Evolutionary conservation across 148 eudicot species (phyloP), one percentile per base, ranked within the genome.

Genomic region (Rhododendron kiyosumense): DNA sequence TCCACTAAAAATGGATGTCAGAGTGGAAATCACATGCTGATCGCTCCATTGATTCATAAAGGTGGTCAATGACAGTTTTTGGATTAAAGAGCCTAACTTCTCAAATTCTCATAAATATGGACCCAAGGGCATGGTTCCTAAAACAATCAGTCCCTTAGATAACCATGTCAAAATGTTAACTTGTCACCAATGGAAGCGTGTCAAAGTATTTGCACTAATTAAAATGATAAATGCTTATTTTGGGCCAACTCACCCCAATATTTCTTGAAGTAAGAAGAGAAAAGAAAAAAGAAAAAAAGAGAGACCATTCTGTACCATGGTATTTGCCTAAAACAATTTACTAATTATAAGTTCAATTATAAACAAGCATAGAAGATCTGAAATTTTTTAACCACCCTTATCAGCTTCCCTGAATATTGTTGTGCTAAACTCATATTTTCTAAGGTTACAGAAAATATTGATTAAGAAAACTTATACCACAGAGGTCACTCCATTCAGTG

Each of bases 401-500:
- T 32, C 83, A 32, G 34, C 69, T 81, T 81, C 83, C 69, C 28
- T 34, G 24, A 32, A 32, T 81, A 52, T 81, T 8, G 34, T 41
- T 61, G 67, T 24, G 43, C 28, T 38, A 51, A 46, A 82, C 67
- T 63, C 34, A 61, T 59, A 46, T 24, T 11, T 34, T 11, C 74
- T 38, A 82, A 41, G 78, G 59, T 28, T 69, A 45, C 1, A 71
- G 14, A 24, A 84, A 20, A 38, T 73, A 74, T 90, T 82, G 34
- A 75, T 48, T 20, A 38, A 83, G 34, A 48, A 46, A 77, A 78
- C 71, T 32, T 28, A 51, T 93, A 93, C 95, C 88, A 93, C 91
- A 86, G 93, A 92, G 85, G 93, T 92, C 87, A 92, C 95, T 88
- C 95, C 95, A 85, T 85, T 85, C 87, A 93, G 84, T 84, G 93